Evolutionary conservation across 2,329 filamentous ascomycete genomes (phyloP).

Genomic region (Colletotrichum truncatum): DNA sequence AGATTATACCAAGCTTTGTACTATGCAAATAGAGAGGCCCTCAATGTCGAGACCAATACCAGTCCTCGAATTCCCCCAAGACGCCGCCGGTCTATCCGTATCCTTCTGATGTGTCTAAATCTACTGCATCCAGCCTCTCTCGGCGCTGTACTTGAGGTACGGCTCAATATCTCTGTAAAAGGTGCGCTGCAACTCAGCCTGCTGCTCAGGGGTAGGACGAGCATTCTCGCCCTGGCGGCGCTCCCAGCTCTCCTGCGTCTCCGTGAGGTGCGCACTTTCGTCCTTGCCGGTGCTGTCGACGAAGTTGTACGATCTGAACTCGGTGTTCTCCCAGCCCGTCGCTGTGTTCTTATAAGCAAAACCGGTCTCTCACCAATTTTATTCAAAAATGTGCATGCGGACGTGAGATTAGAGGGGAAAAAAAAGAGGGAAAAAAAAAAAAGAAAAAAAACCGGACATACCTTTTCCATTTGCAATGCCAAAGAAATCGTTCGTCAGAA

Average conservation of each 20-base stretch:
- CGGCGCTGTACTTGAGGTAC: constrained; percentile 44
- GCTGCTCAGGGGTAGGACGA: constrained; percentile 55
- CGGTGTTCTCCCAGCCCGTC: constrained; percentile 79
- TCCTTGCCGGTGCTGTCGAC: constrained; percentile 60
- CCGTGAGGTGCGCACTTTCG: constrained; percentile 54
- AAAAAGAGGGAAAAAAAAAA: too few species aligned
- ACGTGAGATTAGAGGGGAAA: too few species aligned
- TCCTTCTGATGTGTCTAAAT: not conserved
- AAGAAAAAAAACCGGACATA: constrained; percentile 41
- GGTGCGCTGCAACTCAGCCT: constrained; percentile 51
- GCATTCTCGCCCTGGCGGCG: constrained; percentile 51
- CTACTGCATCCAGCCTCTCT: constrained; percentile 29
- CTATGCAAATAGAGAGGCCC: constrained; percentile 32
- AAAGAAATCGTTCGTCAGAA: constrained; percentile 83
- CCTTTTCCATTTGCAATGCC: constrained; percentile 57
- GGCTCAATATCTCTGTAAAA: constrained; percentile 46
- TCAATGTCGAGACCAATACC: constrained; percentile 25
- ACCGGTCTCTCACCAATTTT: not conserved
- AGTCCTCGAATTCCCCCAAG: constrained; percentile 10
- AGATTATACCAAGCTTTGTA: constrained; percentile 33
- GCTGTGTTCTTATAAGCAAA: constrained; percentile 50
- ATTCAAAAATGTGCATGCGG: too few species aligned
- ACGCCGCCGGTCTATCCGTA: not conserved
- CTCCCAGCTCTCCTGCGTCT: constrained; percentile 59
- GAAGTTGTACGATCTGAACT: constrained; percentile 76